Evolutionary conservation across 495 filamentous ascomycete species (phyloP), one percentile per base, ranked within the genome.

Genomic region (Tuber borchii): DNA sequence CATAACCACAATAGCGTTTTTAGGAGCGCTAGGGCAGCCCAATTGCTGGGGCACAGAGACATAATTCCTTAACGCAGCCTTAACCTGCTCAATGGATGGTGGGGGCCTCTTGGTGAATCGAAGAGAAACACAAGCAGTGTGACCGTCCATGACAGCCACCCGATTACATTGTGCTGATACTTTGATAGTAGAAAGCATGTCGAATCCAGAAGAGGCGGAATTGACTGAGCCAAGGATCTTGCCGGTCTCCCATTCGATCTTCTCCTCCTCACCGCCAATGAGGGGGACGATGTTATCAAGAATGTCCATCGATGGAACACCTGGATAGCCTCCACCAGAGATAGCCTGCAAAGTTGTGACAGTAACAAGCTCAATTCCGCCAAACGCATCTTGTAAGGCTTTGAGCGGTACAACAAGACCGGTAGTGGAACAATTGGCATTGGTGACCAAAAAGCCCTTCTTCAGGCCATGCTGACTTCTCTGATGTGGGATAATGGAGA

Each of bases 371-470:
- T 91, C 89, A 75, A 96, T 88, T 61, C 87, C 87, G 45, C 92
- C 93, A 82, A 95, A 94, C 80, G 88, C 87, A 51, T 90, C 88
- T 83, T 93, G 90, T 48, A 96, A 88, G 34, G 92, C 93, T 31
- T 93, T 93, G 81, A 94, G 91, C n/a, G 93, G 93, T 75, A 95
- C 93, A 71, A 94, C 93, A 71, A 95, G 87, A 26, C 93, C 93
- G 81, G 95, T 95, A 73, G 95, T 93, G 34, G 92, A 92, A 85
- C 93, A 96, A 86, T 96, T 95, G 74, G 92, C 93, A 86, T 95
- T 95, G 87, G 92, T 95, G 65, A 95, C 91, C 73, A 95, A 83
- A 84, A 95, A 94, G 20, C 93, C 93, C 83, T 91, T 92, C 73
- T 90, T 85, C 56, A 93, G 85, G n/a, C 85, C 85, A 77, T 90